A percentile compares a stretch with the other conserved stretches of the same genome.
Conservation (phyloP, 345 rosid genomes). For the Citrus sp. region DNA sequence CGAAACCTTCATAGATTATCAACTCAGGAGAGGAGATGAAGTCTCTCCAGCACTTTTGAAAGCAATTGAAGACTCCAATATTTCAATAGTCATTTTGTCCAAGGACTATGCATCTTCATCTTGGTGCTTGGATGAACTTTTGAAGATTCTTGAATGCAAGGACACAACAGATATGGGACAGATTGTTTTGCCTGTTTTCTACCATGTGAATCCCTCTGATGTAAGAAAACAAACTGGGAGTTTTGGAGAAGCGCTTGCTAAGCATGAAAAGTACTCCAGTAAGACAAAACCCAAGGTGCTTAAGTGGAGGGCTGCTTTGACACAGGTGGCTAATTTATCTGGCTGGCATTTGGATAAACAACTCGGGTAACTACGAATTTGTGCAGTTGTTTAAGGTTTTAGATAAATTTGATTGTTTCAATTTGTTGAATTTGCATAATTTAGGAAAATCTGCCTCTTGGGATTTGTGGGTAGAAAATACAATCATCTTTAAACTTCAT, state of each 20-base stretch:
- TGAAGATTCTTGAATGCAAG: neutral
- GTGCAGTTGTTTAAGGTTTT: neutral
- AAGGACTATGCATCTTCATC: neutral
- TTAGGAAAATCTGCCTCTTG: neutral
- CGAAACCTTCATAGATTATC: conserved; percentile 5
- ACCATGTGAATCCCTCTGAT: neutral
- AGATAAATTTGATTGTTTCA: neutral
- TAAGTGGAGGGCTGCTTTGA: neutral
- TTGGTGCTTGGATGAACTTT: neutral
- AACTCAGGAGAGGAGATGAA: conserved; percentile 7
- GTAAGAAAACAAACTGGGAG: neutral
- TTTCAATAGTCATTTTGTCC: neutral
- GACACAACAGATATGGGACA: neutral
- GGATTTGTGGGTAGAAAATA: neutral
- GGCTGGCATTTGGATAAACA: neutral
- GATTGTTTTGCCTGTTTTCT: conserved; percentile 5
- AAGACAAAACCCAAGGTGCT: neutral
- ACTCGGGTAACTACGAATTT: neutral
- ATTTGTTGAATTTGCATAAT: neutral
- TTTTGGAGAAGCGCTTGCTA: neutral
- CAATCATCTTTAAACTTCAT: neutral
- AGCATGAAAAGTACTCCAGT: neutral
- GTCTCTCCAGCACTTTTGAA: neutral
- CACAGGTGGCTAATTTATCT: neutral
- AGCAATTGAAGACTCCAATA: neutral